Percentiles rank a stretch among this genome's conserved stretches.
These are phyloP conservation scores for Puccinia brachypodii DNA, from an alignment of 1,284 basidiomycete species.

Conservation along the genomic window DNA sequence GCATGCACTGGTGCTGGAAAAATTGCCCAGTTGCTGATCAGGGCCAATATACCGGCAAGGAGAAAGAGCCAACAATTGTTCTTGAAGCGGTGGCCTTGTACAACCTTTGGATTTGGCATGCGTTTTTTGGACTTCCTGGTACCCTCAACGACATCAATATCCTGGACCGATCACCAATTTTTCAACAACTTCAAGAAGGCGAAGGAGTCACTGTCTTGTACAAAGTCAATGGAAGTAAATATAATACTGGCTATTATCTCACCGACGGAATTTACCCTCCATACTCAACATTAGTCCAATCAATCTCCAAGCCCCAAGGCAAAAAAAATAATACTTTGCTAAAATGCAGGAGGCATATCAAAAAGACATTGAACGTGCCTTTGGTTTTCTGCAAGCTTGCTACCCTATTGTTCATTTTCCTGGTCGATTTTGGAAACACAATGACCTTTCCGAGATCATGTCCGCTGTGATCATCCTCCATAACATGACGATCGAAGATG, in stretches of 20 bases:
- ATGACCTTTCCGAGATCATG: background rate
- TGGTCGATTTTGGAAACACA: background rate
- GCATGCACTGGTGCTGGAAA: too few species aligned
- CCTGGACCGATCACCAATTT: background rate
- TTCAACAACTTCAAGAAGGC: background rate
- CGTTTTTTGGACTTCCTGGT: too few species aligned
- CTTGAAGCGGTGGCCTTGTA: too few species aligned
- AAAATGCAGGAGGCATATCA: background rate
- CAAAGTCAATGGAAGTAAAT: background rate
- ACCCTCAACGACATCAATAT: background rate
- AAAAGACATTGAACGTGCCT: conserved; percentile 6
- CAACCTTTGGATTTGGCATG: too few species aligned
- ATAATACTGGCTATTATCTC: background rate
- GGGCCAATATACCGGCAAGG: too few species aligned
- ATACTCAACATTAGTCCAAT: background rate
- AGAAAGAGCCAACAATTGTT: too few species aligned
- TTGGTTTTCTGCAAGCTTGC: conserved; percentile 15
- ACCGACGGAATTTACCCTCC: background rate
- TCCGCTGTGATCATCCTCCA: background rate
- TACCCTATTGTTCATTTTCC: background rate
- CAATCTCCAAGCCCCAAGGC: background rate
- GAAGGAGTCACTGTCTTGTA: background rate
- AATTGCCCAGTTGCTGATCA: too few species aligned
- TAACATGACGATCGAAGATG: conserved; percentile 21
- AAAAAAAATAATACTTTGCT: conserved; percentile 4